These are phyloP conservation scores for Raffaelea ambrosiae DNA, from an alignment of 2,329 filamentous ascomycete genomes.

Conservation along the genomic window DNA sequence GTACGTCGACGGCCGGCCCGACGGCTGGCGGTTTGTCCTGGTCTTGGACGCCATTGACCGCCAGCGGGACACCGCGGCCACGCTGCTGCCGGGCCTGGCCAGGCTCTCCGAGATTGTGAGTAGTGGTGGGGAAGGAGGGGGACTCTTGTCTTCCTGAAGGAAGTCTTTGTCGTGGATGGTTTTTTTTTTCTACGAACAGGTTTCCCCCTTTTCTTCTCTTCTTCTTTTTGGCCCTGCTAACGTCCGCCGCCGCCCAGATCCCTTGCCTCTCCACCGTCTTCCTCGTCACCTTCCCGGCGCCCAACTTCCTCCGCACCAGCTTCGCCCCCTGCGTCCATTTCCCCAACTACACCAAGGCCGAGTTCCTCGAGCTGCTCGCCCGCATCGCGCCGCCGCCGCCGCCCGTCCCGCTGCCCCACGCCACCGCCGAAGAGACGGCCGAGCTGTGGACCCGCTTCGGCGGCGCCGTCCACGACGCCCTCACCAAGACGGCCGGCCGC, in stretches of 20 bases:
- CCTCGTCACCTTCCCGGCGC: conserved; percentile 63
- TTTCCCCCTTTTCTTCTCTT: conserved; percentile 1
- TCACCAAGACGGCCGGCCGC: conserved; percentile 71
- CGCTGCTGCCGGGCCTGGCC: conserved; percentile 71
- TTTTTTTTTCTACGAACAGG: no score
- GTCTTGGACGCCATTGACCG: conserved; percentile 84
- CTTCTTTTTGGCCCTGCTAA: conserved; percentile 4
- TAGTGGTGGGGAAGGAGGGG: no score
- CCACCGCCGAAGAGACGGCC: conserved; percentile 42
- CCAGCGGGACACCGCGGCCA: conserved; percentile 71
- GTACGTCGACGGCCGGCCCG: conserved; percentile 25
- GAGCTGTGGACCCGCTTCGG: conserved; percentile 77
- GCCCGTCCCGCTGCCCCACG: conserved; percentile 38
- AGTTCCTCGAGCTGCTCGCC: conserved; percentile 72
- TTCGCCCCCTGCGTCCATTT: conserved; percentile 74
- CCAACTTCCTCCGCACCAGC: conserved; percentile 60
- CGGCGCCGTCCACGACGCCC: conserved; percentile 76
- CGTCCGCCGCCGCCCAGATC: conserved; percentile 59
- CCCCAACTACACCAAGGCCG: conserved; percentile 70
- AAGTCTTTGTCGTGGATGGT: no score
- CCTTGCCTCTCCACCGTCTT: conserved; percentile 69
- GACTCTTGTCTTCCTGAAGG: no score
- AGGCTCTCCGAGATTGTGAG: conserved; percentile 72
- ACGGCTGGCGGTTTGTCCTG: conserved; percentile 59
- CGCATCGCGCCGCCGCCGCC: conserved; percentile 34